These are phyloP conservation scores for Mycena latifolia DNA, from an alignment of 768 basidiomycete genomes.

Conservation along the genomic window DNA sequence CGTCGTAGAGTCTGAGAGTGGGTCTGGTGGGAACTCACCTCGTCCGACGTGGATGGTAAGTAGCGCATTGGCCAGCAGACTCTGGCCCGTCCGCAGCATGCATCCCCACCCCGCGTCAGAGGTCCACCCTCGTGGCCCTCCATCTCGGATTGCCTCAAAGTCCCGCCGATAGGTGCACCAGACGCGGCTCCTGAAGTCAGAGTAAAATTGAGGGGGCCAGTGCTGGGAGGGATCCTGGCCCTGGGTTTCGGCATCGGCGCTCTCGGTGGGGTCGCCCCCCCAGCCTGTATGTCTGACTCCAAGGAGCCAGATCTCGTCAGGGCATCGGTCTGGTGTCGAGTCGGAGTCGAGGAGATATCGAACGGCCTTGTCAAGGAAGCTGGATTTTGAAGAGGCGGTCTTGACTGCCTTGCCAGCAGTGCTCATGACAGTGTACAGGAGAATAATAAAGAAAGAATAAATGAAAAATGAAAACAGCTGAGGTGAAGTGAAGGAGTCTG, in stretches of 20 bases:
- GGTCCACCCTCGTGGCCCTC: conserved; percentile 84
- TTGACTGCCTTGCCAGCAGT: conserved; percentile 26
- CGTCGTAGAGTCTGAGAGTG: conserved; percentile 36
- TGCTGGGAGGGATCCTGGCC: conserved; percentile 26
- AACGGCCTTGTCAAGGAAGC: conserved; percentile 21
- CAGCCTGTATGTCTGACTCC: conserved; percentile 28
- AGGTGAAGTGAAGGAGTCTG: background rate
- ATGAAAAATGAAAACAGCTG: conserved; percentile 16
- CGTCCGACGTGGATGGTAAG: conserved; percentile 80
- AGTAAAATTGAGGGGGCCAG: conserved; percentile 34
- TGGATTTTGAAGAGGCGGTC: conserved; percentile 29
- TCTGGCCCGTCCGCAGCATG: conserved; percentile 91
- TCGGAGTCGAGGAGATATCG: conserved; percentile 25
- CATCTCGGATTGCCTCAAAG: conserved; percentile 69
- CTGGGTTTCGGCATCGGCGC: conserved; percentile 15
- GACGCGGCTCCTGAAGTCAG: conserved; percentile 40
- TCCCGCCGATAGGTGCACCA: conserved; percentile 54
- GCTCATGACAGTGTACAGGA: conserved; percentile 24
- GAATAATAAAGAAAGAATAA: conserved; percentile 31
- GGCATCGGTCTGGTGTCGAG: conserved; percentile 25
- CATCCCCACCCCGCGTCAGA: conserved; percentile 93
- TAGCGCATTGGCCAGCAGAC: conserved; percentile 85
- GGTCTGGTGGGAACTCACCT: conserved; percentile 59
- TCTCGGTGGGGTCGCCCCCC: conserved; percentile 13
- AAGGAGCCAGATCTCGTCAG: conserved; percentile 30